phyloP scores from a whole-genome alignment of 2,329 filamentous ascomycete species.

The Colletotrichum sp. region DNA sequence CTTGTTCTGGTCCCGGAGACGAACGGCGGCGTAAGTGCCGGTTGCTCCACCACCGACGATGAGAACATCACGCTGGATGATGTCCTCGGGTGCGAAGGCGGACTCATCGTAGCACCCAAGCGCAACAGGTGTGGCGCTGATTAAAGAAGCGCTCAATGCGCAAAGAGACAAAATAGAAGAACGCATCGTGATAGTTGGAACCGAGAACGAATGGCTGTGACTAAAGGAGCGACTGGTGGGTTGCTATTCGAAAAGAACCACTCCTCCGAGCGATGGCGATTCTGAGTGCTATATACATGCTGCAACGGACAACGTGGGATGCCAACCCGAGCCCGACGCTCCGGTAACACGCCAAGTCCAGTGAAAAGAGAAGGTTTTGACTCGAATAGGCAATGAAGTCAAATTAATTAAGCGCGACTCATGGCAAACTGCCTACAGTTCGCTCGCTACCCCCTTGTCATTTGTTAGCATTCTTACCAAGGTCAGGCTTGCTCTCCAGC shows the following conservation, averaged over 20 bases:
- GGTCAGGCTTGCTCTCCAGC: not conserved
- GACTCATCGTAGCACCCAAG: slow-evolving; percentile 15
- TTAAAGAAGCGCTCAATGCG: slow-evolving; percentile 4
- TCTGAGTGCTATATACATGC: slow-evolving; percentile 6
- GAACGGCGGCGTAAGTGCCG: slow-evolving; percentile 52
- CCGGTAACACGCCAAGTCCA: not conserved
- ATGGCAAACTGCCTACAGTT: not conserved
- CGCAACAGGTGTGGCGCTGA: not conserved
- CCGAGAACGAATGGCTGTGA: not conserved
- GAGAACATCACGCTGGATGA: slow-evolving; percentile 45
- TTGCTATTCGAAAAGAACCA: not conserved
- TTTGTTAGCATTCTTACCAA: not conserved
- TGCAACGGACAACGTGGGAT: not conserved
- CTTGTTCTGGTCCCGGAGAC: slow-evolving; percentile 55
- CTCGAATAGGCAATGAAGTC: slow-evolving; percentile 8
- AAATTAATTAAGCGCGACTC: slow-evolving; percentile 15
- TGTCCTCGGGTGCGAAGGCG: slow-evolving; percentile 13
- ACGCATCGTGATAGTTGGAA: not conserved
- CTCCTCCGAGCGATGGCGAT: not conserved
- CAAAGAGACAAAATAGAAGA: slow-evolving; percentile 2
- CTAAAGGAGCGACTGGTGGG: not conserved
- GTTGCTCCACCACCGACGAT: slow-evolving; percentile 59
- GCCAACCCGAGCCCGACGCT: not conserved
- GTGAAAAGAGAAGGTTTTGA: not conserved
- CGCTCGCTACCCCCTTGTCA: not conserved